Percentiles rank a stretch among this genome's conserved stretches.
Evolutionary conservation across 768 basidiomycete genomes (phyloP).

Genomic region (Sporobolomyces phaffii): DNA sequence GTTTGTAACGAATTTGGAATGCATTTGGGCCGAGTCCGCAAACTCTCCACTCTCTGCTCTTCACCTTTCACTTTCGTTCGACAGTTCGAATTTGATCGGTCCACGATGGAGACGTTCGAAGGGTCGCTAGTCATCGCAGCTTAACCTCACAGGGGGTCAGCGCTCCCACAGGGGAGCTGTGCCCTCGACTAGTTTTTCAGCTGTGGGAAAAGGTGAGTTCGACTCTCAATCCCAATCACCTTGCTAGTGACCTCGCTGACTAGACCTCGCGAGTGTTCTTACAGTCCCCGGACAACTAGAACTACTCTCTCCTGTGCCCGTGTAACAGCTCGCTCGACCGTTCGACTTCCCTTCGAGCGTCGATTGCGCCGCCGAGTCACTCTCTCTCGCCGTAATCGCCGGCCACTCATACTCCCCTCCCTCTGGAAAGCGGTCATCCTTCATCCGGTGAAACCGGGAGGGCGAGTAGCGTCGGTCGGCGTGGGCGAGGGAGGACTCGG

Average conservation of each 20-base stretch:
- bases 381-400: too few species aligned
- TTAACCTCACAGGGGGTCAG: conserved; percentile 6
- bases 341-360: neutral
- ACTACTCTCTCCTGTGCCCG: neutral
- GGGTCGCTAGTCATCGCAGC: conserved; percentile 29
- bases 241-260: neutral
- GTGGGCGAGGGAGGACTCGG: too few species aligned
- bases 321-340: neutral
- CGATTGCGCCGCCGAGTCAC: too few species aligned
- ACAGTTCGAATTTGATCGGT: too few species aligned
- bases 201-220: conserved; percentile 34
- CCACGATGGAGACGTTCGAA: conserved; percentile 15
- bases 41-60: too few species aligned
- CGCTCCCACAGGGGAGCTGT: too few species aligned
- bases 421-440: conserved; percentile 27
- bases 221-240: neutral
- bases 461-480: too few species aligned
- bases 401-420: neutral
- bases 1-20: too few species aligned
- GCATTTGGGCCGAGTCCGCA: too few species aligned
- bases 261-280: neutral
- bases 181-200: neutral
- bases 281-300: conserved; percentile 13
- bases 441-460: conserved; percentile 19
- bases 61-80: neutral